Conservation (phyloP, 495 filamentous ascomycete species). For the Hyphodiscus hymeniophilus region DNA sequence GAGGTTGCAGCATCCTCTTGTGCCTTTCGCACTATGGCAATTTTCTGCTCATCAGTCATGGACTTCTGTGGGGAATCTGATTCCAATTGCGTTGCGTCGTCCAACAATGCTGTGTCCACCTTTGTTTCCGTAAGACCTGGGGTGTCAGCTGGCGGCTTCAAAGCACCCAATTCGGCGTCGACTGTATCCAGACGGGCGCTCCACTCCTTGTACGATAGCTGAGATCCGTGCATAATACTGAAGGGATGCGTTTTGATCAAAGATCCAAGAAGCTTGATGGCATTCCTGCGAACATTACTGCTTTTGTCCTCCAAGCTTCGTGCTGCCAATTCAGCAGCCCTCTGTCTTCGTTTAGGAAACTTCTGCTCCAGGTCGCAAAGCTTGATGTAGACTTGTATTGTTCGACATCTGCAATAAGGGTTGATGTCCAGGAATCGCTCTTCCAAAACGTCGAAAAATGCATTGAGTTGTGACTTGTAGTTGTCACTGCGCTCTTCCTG, state of each 20-base stretch:
- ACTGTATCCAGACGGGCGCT: slow-evolving; percentile 66
- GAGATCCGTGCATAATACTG: slow-evolving; percentile 81
- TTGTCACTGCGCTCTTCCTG: slow-evolving; percentile 85
- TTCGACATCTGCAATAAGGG: slow-evolving; percentile 87
- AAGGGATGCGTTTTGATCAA: slow-evolving; percentile 92
- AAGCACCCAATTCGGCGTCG: slow-evolving; percentile 68
- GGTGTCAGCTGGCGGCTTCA: slow-evolving; percentile 71
- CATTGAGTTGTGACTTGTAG: slow-evolving; percentile 87
- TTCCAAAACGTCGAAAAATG: slow-evolving; percentile 93
- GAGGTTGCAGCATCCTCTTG: slow-evolving; percentile 60
- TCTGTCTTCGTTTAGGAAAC: slow-evolving; percentile 85
- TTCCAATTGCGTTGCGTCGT: slow-evolving; percentile 80
- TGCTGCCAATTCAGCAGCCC: slow-evolving; percentile 74
- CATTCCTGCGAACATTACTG: slow-evolving; percentile 91
- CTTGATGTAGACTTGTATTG: slow-evolving; percentile 87
- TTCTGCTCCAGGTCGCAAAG: slow-evolving; percentile 91
- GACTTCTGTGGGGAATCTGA: slow-evolving; percentile 49
- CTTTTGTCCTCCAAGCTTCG: slow-evolving; percentile 94
- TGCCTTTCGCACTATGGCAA: slow-evolving; percentile 55
- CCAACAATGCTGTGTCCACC: slow-evolving; percentile 71
- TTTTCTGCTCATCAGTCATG: slow-evolving; percentile 47
- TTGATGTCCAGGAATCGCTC: slow-evolving; percentile 96
- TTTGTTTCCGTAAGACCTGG: slow-evolving; percentile 60
- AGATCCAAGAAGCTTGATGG: slow-evolving; percentile 82
- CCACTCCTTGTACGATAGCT: slow-evolving; percentile 81